A percentile compares a stretch with the other conserved stretches of the same genome.
Evolutionary conservation across 2,329 filamentous ascomycete genomes (phyloP).

Genomic region (Grosmannia huntii): DNA sequence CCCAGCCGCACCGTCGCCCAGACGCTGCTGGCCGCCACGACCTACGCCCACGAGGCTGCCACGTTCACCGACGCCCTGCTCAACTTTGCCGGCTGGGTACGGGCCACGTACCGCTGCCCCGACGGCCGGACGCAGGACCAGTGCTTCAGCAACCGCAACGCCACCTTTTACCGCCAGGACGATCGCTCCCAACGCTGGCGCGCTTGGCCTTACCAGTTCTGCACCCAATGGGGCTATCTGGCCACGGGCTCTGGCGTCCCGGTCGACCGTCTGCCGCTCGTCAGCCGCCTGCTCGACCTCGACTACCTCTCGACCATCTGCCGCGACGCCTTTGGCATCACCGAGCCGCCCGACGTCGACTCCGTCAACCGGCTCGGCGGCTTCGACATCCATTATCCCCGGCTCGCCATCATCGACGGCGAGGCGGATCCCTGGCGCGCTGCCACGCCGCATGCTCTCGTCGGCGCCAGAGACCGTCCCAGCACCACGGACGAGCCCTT

Average conservation of each 20-base stretch:
- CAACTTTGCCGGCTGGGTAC: conserved; percentile 38
- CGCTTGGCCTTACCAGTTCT: conserved; percentile 40
- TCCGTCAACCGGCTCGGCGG: conserved; percentile 67
- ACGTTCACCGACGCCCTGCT: conserved; percentile 30
- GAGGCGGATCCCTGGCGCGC: conserved; percentile 70
- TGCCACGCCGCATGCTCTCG: conserved; percentile 58
- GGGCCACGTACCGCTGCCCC: conserved; percentile 16
- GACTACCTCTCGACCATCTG: conserved; percentile 52
- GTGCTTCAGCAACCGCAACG: conserved; percentile 24
- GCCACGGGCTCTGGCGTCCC: conserved; percentile 62
- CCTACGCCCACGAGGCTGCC: conserved; percentile 24
- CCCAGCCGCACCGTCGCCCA: conserved; percentile 21
- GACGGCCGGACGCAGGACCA: conserved; percentile 19
- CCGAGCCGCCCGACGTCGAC: conserved; percentile 45
- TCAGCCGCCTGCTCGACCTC: conserved; percentile 58
- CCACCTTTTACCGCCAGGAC: conserved; percentile 21
- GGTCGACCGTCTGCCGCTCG: conserved; percentile 46
- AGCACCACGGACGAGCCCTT: conserved; percentile 56
- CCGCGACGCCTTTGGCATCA: conserved; percentile 56
- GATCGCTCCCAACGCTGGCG: conserved; percentile 28
- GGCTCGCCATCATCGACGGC: conserved; percentile 67
- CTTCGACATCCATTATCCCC: conserved; percentile 57
- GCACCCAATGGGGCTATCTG: conserved; percentile 63
- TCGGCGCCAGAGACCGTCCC: conserved; percentile 39
- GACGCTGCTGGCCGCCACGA: conserved; percentile 27